Evolutionary conservation across 441 rosid genomes (phyloP).

Genomic region (Gossypium armourianum): DNA sequence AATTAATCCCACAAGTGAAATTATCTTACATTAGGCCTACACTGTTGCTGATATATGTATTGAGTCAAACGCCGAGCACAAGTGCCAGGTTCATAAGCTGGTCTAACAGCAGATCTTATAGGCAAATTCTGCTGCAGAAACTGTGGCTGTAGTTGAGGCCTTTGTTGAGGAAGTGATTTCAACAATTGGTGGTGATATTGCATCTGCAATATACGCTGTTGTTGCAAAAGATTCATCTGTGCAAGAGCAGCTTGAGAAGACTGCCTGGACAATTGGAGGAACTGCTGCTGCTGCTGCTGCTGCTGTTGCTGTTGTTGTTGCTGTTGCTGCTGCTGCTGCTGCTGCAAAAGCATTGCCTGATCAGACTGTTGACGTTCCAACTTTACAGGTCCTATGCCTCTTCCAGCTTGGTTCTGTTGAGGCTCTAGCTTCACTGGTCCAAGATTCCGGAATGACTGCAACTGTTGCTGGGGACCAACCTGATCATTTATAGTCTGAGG

Average conservation of each 20-base stretch:
- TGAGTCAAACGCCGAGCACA: constrained; percentile 33
- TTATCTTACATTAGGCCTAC: constrained; percentile 27
- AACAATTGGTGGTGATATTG: constrained; percentile 28
- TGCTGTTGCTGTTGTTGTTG: constrained; percentile 15
- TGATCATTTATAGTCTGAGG: constrained; percentile 25
- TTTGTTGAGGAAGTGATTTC: constrained; percentile 26
- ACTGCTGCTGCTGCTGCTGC: constrained; percentile 28
- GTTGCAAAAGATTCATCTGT: constrained; percentile 29
- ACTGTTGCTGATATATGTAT: constrained; percentile 31
- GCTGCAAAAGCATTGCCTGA: constrained; percentile 25
- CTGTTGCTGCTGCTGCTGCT: constrained; percentile 18
- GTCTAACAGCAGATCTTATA: constrained; percentile 22
- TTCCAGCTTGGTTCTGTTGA: constrained; percentile 24
- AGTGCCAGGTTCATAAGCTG: constrained; percentile 33
- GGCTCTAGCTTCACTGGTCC: constrained; percentile 28
- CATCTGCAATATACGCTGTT: constrained; percentile 28
- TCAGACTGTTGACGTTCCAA: constrained; percentile 28
- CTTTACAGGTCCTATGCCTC: constrained; percentile 25
- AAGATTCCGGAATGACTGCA: constrained; percentile 21
- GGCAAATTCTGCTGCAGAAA: constrained; percentile 29
- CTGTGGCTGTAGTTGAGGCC: constrained; percentile 24
- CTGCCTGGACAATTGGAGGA: constrained; percentile 27
- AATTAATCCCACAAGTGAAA: not conserved
- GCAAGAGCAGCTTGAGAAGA: constrained; percentile 25
- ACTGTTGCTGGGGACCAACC: constrained; percentile 26